Base-by-base conservation (phyloP, 2,329 filamentous ascomycete genomes). In the Fusarium circinatum region DNA sequence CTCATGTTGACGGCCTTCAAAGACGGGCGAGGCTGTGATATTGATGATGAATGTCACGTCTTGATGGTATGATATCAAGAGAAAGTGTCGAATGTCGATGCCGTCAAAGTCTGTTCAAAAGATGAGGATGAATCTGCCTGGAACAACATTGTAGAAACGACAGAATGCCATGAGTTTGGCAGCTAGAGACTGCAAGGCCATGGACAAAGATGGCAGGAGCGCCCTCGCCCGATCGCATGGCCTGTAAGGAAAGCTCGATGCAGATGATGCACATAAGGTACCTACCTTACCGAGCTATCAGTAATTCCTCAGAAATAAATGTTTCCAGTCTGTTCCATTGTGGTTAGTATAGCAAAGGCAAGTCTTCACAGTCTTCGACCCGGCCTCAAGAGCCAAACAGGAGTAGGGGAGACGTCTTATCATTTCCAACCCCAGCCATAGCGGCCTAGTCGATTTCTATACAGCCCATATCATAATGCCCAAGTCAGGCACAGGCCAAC, bases 401-500 rank as follows among this genome's bases (percentile, higher is more conserved):
- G 47, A 58, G 28, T 36, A 47, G 48, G 47, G 39, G 32, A 67
- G 62, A 30, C 12, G 42, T 42, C 17, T 32, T 56, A 26, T 65
- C 54, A 56, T 56, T 36, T 61, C 44, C 62, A 71, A 67, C 28
- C 38, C 32, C 58, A 30, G 34, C 68, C 65, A 15, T 28, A 61
- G 28, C 39, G 56, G 68, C 62, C 54, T 65, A 75, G 58, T 68
- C 64, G 64, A 75, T 70, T 75, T 71, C 49, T 49, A 51, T 60
- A 57, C 52, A 65, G 62, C 66, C 67, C 51, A 59, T 67, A 78
- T 76, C 70, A 68, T 75, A 65, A 67, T 68, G 56, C 70, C 71
- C 15, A 57, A 60, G 24, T 17, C 26, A 67, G 73, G 62, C 66
- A 65, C 68, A 68, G 60, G 58, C 67, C 57, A 47, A 61, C 60